Conservation (phyloP, 768 basidiomycete genomes). For the Mycena filopes region DNA sequence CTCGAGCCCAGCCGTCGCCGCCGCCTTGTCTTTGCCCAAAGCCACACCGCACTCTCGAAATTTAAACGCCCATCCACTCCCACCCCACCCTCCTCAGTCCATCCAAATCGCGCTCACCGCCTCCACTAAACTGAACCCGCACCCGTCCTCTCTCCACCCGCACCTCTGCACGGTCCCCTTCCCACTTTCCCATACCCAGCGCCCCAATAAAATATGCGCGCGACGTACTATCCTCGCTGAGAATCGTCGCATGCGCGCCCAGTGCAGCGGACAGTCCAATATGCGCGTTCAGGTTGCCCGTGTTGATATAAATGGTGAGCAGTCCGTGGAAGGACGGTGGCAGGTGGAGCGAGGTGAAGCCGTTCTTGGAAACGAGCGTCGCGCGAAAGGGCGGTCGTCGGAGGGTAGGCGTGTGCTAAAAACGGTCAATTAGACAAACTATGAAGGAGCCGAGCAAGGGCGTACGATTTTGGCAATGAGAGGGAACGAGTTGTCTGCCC, state of each 20-base stretch:
- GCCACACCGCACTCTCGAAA: too few species aligned
- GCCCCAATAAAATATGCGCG: constrained; percentile 50
- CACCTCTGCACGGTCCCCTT: constrained; percentile 40
- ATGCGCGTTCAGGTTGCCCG: constrained; percentile 50
- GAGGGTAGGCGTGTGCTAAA: constrained; percentile 49
- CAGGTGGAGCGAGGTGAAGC: constrained; percentile 48
- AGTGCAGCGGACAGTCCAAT: constrained; percentile 46
- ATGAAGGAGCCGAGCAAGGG: neutral
- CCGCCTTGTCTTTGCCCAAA: too few species aligned
- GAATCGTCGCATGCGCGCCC: constrained; percentile 41
- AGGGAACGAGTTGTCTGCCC: constrained; percentile 40
- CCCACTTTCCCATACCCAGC: constrained; percentile 40
- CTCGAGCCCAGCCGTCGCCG: too few species aligned
- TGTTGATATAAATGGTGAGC: constrained; percentile 47
- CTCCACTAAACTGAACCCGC: constrained; percentile 37
- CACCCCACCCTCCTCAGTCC: constrained; percentile 35
- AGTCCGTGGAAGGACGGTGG: constrained; percentile 57
- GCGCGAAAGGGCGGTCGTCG: constrained; percentile 48
- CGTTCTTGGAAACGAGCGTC: constrained; percentile 41
- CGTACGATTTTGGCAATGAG: constrained; percentile 53
- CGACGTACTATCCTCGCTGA: constrained; percentile 45
- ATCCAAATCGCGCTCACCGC: constrained; percentile 37
- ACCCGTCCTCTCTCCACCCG: constrained; percentile 37
- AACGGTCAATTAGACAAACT: neutral
- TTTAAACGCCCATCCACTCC: constrained; percentile 31